Conservation (phyloP, 768 basidiomycete species). For the Termitomyces sp. region DNA sequence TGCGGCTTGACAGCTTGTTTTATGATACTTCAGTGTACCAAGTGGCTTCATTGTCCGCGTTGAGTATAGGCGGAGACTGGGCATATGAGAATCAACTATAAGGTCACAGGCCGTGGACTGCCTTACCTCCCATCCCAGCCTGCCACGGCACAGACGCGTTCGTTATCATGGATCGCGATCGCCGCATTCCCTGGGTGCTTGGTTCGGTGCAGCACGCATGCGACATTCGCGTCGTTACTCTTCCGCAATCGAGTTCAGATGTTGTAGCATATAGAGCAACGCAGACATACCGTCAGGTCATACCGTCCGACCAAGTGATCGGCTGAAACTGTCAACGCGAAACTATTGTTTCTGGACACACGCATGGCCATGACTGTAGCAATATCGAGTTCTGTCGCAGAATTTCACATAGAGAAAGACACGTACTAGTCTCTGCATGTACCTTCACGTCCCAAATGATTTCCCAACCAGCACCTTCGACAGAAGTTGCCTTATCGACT, state of each 20-base stretch:
- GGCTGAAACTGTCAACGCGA: constrained; percentile 80
- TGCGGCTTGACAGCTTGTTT: constrained; percentile 66
- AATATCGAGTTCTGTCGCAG: neutral
- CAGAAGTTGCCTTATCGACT: constrained; percentile 37
- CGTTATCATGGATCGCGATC: constrained; percentile 71
- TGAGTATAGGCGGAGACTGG: constrained; percentile 78
- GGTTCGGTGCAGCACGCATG: constrained; percentile 36
- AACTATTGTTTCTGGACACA: constrained; percentile 48
- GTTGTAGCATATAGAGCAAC: too few relatives aligned
- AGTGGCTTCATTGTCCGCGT: constrained; percentile 76
- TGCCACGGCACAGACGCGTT: constrained; percentile 77
- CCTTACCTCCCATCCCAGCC: constrained; percentile 92
- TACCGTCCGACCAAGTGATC: constrained; percentile 75
- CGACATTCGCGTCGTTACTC: neutral
- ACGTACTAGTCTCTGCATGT: constrained; percentile 70
- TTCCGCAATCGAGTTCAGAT: neutral
- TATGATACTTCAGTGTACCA: constrained; percentile 82
- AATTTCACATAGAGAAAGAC: neutral
- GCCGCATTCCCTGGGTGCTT: constrained; percentile 78
- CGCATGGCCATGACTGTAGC: constrained; percentile 79
- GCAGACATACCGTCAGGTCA: constrained; percentile 39
- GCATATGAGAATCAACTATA: neutral
- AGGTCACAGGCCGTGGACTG: neutral
- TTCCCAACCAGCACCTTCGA: constrained; percentile 75
- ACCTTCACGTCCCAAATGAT: constrained; percentile 57